Evolutionary conservation across 2,329 filamentous ascomycete species (phyloP), one percentile per base, ranked within the genome.

Genomic region (Cladosporium sp.): DNA sequence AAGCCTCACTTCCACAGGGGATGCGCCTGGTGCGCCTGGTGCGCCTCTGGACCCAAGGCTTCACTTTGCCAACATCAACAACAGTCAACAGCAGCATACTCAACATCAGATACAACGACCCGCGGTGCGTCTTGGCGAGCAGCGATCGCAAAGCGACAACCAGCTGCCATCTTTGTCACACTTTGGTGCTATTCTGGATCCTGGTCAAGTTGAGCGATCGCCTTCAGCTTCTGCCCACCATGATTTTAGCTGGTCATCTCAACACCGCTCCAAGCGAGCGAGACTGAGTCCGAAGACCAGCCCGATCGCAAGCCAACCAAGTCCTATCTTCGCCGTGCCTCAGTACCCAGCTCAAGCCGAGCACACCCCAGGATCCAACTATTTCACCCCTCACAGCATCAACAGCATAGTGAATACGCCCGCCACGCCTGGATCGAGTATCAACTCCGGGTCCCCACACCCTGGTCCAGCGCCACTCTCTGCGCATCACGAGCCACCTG

Each of bases 361-460:
- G 35, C 65, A 63, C 41, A 73, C 72, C 33, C 72, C 72, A 14
- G 63, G 65, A 31, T 64, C 63, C 9, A 60, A 56, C 11, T 53
- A 59, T 32, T 61, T 57, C 55, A 66, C 67, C 38, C 65, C 72
- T 18, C 73, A 71, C 54, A 74, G 70, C 53, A 71, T 64, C 69
- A 67, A 62, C 60, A 63, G 58, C 56, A 61, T 66, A 46, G 54
- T 72, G 58, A 60, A 71, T 57, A 68, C 69, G 54, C 73, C 69
- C 58, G 72, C 70, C 61, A 79, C 70, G 52, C 76, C 71, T 34
- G 68, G 62, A 54, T 74, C 69, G 46, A 65, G 61, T 46, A 54
- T 58, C 43, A 53, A 58, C 32, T 63, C 63, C 9, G 58, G 52
- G 41, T 66, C 65, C 9, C 63, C 65, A 14, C 61, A 59, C 34